phyloP scores from a whole-genome alignment of 176 grass and related monocot species.

The Zoysia pacifica region DNA sequence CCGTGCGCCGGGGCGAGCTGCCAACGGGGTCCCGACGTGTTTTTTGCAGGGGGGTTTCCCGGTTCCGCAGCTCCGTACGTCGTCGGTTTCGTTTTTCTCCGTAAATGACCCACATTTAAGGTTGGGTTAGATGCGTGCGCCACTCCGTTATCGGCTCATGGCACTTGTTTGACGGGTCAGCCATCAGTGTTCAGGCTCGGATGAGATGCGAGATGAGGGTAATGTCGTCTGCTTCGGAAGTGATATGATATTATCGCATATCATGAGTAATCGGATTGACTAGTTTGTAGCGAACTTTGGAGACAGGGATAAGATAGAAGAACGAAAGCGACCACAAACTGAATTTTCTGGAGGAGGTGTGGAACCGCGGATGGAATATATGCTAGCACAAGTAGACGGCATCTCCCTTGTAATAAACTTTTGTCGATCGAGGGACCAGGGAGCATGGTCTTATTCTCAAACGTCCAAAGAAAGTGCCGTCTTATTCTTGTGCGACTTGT shows the following conservation, averaged over 20 bases:
- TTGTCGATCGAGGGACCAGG: background rate
- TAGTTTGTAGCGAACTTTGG: background rate
- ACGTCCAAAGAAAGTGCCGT: background rate
- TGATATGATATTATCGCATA: slow-evolving; percentile 11
- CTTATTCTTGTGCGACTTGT: background rate
- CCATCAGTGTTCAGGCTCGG: no score
- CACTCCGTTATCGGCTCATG: no score
- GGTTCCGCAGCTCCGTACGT: no score
- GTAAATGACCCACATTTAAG: no score
- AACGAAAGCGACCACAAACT: background rate
- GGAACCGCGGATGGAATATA: background rate
- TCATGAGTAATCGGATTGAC: slow-evolving; percentile 19
- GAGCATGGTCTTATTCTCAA: slow-evolving; percentile 2
- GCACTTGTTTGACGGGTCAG: no score
- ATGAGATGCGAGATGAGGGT: no score
- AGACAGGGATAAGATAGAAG: slow-evolving; percentile 17
- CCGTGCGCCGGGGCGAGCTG: no score
- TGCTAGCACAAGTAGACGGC: background rate
- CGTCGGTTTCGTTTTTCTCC: no score
- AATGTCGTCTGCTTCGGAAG: slow-evolving; percentile 1
- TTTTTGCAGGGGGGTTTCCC: no score
- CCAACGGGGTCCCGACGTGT: no score
- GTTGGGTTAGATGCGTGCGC: no score
- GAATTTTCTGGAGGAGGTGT: background rate
- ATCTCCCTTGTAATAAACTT: background rate